Conservation (phyloP, 805 yeast species). For the Teunomyces funiuensis region DNA sequence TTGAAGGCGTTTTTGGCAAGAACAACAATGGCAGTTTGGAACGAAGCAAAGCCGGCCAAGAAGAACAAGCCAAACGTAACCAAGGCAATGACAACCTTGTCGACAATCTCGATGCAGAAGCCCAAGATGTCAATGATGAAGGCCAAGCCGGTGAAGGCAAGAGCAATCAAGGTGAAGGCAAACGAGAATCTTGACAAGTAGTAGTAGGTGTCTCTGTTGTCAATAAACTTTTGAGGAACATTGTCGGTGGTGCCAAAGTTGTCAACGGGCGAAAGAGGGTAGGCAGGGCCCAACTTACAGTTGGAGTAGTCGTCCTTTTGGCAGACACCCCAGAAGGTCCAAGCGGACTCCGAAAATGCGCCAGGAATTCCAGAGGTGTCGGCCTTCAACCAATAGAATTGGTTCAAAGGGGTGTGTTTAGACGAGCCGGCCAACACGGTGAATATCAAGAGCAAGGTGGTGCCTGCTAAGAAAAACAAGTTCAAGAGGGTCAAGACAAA, state of each 20-base stretch:
- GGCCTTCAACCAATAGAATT: conserved; percentile 79
- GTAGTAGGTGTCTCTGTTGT: conserved; percentile 53
- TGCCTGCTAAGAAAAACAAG: conserved; percentile 41
- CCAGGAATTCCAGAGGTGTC: conserved; percentile 57
- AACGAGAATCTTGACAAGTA: conserved; percentile 55
- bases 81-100: conserved; percentile 54
- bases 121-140: conserved; percentile 56
- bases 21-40: conserved; percentile 77
- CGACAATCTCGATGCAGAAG: conserved; percentile 54
- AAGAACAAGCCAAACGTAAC: conserved; percentile 52
- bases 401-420: conserved; percentile 56
- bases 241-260: conserved; percentile 57
- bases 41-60: conserved; percentile 60
- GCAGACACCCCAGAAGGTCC: conserved; percentile 83
- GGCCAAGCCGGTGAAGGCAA: conserved; percentile 63
- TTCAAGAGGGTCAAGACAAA: conserved; percentile 32
- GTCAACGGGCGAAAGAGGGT: conserved; percentile 77
- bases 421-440: conserved; percentile 66
- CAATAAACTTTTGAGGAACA: conserved; percentile 53
- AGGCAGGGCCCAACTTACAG: conserved; percentile 65
- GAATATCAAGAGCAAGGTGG: conserved; percentile 55
- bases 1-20: conserved; percentile 70
- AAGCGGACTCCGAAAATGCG: conserved; percentile 57
- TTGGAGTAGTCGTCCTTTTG: conserved; percentile 54
- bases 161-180: conserved; percentile 41